Percentiles rank a stretch among this genome's conserved stretches.
Evolutionary conservation across 2,329 filamentous ascomycete species (phyloP).

Genomic region (Colletotrichum viniferum): DNA sequence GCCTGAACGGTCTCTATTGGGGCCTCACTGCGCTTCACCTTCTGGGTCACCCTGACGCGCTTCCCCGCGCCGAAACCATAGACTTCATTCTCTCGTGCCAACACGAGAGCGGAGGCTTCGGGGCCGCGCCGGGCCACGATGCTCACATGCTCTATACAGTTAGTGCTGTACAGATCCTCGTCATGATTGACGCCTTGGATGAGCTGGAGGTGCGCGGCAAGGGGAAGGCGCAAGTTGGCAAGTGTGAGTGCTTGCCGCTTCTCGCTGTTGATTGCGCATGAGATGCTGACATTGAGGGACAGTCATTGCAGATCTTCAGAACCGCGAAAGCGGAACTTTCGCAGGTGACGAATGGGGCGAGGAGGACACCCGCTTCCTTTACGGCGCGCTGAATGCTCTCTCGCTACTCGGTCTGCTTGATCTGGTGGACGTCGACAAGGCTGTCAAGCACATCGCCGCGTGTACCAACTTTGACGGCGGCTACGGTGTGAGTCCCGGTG

Average conservation of each 20-base stretch:
- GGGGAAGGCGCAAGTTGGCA: conserved; percentile 75
- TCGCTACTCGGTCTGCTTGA: conserved; percentile 79
- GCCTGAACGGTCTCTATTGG: conserved; percentile 97
- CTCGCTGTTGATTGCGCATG: neutral
- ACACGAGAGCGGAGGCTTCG: conserved; percentile 87
- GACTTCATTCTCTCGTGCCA: conserved; percentile 96
- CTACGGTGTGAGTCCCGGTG: conserved; percentile 87
- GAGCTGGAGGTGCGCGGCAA: conserved; percentile 76
- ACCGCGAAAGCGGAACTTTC: conserved; percentile 83
- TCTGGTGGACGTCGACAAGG: conserved; percentile 78
- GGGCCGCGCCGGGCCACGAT: conserved; percentile 92
- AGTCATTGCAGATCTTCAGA: conserved; percentile 84
- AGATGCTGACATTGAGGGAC: neutral
- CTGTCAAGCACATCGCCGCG: conserved; percentile 76
- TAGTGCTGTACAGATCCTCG: conserved; percentile 92
- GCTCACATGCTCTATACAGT: conserved; percentile 96
- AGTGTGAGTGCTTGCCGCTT: conserved; percentile 64
- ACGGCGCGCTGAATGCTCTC: conserved; percentile 86
- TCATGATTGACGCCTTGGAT: conserved; percentile 82
- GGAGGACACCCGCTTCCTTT: conserved; percentile 92
- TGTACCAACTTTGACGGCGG: conserved; percentile 96
- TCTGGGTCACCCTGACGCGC: conserved; percentile 78
- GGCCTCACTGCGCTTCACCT: conserved; percentile 88
- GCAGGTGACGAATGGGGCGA: conserved; percentile 97
- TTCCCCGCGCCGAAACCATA: conserved; percentile 81